These are phyloP conservation scores for Haplographium delicatum DNA, from an alignment of 495 filamentous ascomycete species.

Conservation along the genomic window DNA sequence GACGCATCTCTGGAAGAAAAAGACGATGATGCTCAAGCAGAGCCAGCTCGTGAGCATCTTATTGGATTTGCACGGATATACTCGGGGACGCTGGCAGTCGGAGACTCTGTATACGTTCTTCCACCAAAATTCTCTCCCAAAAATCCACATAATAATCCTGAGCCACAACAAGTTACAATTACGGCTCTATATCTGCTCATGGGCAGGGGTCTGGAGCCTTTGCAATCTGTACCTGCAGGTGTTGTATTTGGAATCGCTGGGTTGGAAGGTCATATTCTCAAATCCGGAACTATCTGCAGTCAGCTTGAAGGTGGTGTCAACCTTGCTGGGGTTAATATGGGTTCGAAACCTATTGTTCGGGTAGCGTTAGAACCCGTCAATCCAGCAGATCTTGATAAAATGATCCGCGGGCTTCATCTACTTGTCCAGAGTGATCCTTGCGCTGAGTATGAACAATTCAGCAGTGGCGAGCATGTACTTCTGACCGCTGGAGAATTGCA, in stretches of 20 bases:
- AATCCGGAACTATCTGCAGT: constrained; percentile 90
- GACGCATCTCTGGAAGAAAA: constrained; percentile 38
- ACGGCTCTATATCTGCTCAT: constrained; percentile 93
- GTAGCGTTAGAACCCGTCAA: constrained; percentile 89
- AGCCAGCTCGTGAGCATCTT: constrained; percentile 80
- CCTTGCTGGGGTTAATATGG: constrained; percentile 77
- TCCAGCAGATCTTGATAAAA: constrained; percentile 83
- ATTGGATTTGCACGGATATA: constrained; percentile 94
- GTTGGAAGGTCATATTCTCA: constrained; percentile 84
- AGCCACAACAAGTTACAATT: constrained; percentile 77
- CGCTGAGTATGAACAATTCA: constrained; percentile 88
- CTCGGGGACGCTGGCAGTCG: constrained; percentile 83
- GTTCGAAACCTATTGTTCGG: constrained; percentile 82
- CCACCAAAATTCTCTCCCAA: constrained; percentile 87
- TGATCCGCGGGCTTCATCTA: constrained; percentile 82
- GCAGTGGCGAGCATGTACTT: constrained; percentile 92
- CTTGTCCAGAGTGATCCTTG: constrained; percentile 95
- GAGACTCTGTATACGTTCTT: constrained; percentile 85
- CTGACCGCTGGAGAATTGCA: constrained; percentile 93
- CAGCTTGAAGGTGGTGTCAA: constrained; percentile 87
- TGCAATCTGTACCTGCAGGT: constrained; percentile 82
- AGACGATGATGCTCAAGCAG: constrained; percentile 60
- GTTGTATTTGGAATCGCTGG: constrained; percentile 96
- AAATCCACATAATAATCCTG: constrained; percentile 66
- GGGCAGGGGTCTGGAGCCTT: constrained; percentile 80